phyloP scores from a whole-genome alignment of 1,284 basidiomycete genomes.

The Cutaneotrichosporon sp. region DNA sequence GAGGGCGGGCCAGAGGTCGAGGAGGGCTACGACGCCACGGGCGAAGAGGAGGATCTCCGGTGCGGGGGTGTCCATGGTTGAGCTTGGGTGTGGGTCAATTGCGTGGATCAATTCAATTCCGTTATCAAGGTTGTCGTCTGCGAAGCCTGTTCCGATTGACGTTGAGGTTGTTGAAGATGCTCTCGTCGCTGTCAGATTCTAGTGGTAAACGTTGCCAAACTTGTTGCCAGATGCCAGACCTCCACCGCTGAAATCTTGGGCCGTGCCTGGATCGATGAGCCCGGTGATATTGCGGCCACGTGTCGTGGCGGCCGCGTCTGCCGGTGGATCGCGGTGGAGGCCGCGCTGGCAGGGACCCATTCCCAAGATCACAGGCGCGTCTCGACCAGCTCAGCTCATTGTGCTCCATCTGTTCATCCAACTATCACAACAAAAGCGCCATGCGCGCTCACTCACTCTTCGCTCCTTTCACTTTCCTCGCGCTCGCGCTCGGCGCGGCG shows the following conservation, averaged over 20 bases:
- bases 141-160: too few relatives aligned
- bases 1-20: conserved; percentile 74
- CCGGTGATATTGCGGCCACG: neutral
- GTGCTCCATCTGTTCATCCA: too few relatives aligned
- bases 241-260: conserved; percentile 5
- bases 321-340: too few relatives aligned
- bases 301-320: conserved; percentile 4
- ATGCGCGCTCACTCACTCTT: conserved; percentile 13
- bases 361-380: neutral
- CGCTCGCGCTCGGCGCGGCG: conserved; percentile 20
- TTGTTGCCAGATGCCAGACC: too few relatives aligned
- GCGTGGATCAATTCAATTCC: too few relatives aligned
- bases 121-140: too few relatives aligned
- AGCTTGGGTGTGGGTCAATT: neutral
- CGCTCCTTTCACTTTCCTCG: conserved; percentile 9
- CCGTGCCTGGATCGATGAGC: neutral
- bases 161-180: neutral
- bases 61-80: conserved; percentile 7
- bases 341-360: neutral
- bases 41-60: conserved; percentile 60
- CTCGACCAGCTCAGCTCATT: too few relatives aligned
- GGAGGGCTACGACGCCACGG: conserved; percentile 70
- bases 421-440: neutral
- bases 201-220: too few relatives aligned
- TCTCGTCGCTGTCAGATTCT: too few relatives aligned